phyloP scores from a whole-genome alignment of 768 basidiomycete genomes.

The Leccinum rimulosum region DNA sequence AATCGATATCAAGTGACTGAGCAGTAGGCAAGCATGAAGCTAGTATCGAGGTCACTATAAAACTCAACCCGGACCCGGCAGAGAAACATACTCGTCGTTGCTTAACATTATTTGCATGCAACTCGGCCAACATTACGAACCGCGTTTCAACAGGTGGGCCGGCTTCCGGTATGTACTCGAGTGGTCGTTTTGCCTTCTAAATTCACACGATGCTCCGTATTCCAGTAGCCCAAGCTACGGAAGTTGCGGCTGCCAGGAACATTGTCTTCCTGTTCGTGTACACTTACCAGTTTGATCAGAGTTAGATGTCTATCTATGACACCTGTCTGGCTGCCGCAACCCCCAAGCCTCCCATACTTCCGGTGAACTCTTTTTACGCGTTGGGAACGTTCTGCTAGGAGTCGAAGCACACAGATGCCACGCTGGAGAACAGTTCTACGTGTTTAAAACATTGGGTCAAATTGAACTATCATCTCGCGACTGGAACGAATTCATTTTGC shows the following conservation, averaged over 20 bases:
- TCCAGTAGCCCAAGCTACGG: conserved; percentile 45
- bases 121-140: too few relatives aligned
- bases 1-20: too few relatives aligned
- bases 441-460: conserved; percentile 39
- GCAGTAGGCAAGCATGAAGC: too few relatives aligned
- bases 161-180: too few relatives aligned
- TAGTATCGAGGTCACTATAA: too few relatives aligned
- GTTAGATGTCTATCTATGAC: conserved; percentile 42
- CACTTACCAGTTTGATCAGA: conserved; percentile 48
- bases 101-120: too few relatives aligned
- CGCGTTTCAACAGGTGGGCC: too few relatives aligned
- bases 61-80: too few relatives aligned
- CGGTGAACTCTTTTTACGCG: conserved; percentile 20
- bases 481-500: too few relatives aligned
- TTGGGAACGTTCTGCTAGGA: background rate
- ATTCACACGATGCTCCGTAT: too few relatives aligned
- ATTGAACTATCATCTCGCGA: background rate
- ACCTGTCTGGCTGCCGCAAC: conserved; percentile 44
- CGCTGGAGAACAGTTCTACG: conserved; percentile 31
- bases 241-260: conserved; percentile 41
- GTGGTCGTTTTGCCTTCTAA: too few relatives aligned
- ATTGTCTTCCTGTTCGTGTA: conserved; percentile 41
- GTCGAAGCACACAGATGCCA: background rate
- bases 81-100: too few relatives aligned
- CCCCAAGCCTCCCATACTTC: conserved; percentile 44